phyloP scores from a whole-genome alignment of 2,329 filamentous ascomycete species.

The Phyllosticta paracitricarpa region DNA sequence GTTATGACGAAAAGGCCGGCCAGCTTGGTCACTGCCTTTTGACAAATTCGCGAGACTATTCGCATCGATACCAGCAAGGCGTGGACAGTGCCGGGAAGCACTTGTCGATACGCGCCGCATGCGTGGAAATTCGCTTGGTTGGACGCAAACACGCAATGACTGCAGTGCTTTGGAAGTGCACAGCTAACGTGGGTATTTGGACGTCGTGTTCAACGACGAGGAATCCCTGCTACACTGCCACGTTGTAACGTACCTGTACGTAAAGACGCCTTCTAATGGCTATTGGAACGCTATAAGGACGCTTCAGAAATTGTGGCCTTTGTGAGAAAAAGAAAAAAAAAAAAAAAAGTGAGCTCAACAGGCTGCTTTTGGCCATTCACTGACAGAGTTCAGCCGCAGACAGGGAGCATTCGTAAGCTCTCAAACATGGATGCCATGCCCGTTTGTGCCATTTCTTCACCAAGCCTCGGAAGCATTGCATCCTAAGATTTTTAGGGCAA shows the following conservation, averaged over 20 bases:
- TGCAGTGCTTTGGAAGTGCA: background rate
- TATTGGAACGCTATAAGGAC: background rate
- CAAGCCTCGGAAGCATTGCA: too few relatives aligned
- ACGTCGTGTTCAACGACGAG: background rate
- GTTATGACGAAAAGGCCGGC: background rate
- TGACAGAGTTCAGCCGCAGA: too few relatives aligned
- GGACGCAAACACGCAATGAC: background rate
- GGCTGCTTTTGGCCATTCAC: too few relatives aligned
- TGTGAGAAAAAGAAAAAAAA: background rate
- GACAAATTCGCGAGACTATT: background rate
- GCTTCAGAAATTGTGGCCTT: background rate
- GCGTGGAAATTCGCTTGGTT: too few relatives aligned
- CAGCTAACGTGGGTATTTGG: background rate
- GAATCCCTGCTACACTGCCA: background rate
- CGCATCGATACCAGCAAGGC: background rate
- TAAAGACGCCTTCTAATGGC: background rate
- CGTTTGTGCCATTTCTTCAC: too few relatives aligned
- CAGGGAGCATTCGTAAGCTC: too few relatives aligned
- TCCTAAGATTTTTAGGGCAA: too few relatives aligned
- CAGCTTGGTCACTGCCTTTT: background rate
- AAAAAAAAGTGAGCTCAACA: background rate
- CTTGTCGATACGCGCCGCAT: background rate
- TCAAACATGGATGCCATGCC: too few relatives aligned
- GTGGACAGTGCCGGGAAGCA: background rate
- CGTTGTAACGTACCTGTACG: background rate